phyloP scores from a whole-genome alignment of 768 basidiomycete species.

The Favolaschia claudopus region DNA sequence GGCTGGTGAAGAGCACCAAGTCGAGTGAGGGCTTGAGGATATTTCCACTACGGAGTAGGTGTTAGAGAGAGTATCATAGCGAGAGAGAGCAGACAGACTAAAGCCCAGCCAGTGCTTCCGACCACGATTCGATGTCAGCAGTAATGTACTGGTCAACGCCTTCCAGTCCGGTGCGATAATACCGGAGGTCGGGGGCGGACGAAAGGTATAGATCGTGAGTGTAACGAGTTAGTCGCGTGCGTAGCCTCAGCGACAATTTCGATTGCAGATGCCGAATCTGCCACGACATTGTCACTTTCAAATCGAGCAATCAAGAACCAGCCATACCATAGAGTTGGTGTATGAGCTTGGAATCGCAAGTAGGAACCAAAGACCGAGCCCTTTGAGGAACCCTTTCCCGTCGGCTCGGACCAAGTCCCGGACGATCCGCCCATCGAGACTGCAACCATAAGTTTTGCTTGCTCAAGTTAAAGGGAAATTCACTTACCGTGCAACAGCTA shows the following conservation, averaged over 20 bases:
- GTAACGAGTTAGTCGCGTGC: conserved; percentile 90
- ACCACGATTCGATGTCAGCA: conserved; percentile 90
- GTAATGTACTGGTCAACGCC: conserved; percentile 94
- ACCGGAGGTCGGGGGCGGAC: conserved; percentile 71
- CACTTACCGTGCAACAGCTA: conserved; percentile 71
- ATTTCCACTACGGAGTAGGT: conserved; percentile 70
- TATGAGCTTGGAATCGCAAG: conserved; percentile 93
- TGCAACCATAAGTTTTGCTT: conserved; percentile 16
- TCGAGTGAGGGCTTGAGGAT: conserved; percentile 92
- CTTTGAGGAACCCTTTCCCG: conserved; percentile 80
- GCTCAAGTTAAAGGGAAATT: neutral
- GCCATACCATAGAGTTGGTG: conserved; percentile 89
- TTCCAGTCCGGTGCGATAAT: conserved; percentile 70
- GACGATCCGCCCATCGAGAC: conserved; percentile 89
- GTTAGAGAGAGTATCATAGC: neutral
- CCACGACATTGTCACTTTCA: neutral
- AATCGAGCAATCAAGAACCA: neutral
- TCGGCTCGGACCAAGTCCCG: conserved; percentile 89
- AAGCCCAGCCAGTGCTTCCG: conserved; percentile 82
- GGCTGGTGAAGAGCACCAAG: conserved; percentile 89
- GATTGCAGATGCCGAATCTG: conserved; percentile 91
- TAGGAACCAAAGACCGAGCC: conserved; percentile 87
- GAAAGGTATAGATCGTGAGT: conserved; percentile 92
- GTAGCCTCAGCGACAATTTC: conserved; percentile 80
- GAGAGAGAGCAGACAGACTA: conserved; percentile 70